Evolutionary conservation across 2,329 filamentous ascomycete species (phyloP).

Genomic region (Fusarium floridanum): DNA sequence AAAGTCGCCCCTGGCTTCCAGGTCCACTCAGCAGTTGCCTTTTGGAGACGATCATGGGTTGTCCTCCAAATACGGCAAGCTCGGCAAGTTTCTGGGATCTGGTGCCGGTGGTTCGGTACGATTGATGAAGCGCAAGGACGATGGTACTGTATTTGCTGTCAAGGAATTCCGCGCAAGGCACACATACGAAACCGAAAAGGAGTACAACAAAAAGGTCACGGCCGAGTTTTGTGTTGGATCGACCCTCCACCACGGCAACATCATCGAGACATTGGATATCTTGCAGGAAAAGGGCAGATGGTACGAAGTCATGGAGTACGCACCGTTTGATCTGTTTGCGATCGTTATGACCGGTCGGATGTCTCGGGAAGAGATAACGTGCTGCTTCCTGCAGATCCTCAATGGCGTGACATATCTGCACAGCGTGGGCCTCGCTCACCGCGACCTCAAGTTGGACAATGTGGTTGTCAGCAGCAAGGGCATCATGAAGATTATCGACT

Average conservation of each 20-base stretch:
- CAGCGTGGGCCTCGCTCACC: constrained; percentile 92
- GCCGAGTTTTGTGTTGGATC: constrained; percentile 99
- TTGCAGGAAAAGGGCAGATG: constrained; percentile 93
- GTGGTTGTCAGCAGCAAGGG: constrained; percentile 96
- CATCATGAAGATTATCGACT: constrained; percentile 99
- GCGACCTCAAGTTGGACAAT: constrained; percentile 96
- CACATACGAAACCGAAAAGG: constrained; percentile 91
- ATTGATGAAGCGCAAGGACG: constrained; percentile 92
- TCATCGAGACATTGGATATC: constrained; percentile 98
- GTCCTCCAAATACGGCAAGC: constrained; percentile 92
- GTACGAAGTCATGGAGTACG: constrained; percentile 99
- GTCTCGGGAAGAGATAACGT: constrained; percentile 89
- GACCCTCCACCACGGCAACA: constrained; percentile 95
- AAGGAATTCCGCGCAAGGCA: constrained; percentile 96
- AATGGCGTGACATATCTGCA: constrained; percentile 96
- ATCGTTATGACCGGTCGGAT: constrained; percentile 99
- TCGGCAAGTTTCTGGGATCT: constrained; percentile 92
- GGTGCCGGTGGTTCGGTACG: constrained; percentile 95
- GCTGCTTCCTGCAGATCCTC: constrained; percentile 92
- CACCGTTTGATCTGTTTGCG: constrained; percentile 94
- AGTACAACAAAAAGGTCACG: constrained; percentile 98
- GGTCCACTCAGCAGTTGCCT: constrained; percentile 75
- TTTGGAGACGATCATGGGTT: constrained; percentile 96
- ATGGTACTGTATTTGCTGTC: constrained; percentile 94
- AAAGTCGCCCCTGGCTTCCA: constrained; percentile 62